Evolutionary conservation across 345 rosid species (phyloP).

Genomic region (Pistacia atlantica): DNA sequence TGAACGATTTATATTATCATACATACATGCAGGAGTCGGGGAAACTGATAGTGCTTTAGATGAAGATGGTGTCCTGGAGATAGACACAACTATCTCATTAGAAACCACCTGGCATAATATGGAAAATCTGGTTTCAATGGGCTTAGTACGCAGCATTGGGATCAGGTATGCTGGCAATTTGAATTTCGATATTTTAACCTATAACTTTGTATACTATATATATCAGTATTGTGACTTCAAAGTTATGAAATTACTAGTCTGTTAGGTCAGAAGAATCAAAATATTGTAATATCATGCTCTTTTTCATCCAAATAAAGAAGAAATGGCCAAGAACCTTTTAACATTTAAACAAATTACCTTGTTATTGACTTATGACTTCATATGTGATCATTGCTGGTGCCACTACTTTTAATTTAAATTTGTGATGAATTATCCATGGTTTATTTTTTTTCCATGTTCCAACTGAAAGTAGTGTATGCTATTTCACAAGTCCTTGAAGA

Average conservation of each 20-base stretch:
- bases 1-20: not conserved
- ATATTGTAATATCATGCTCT: not conserved
- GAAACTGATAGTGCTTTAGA: constrained; percentile 70
- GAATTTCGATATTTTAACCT: not conserved
- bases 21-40: constrained; percentile 61
- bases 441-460: not conserved
- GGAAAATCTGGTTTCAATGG: constrained; percentile 88
- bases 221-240: not conserved
- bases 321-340: not conserved
- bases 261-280: not conserved
- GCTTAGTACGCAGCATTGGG: constrained; percentile 87
- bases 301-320: not conserved
- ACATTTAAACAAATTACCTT: not conserved
- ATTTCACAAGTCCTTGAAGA: not conserved
- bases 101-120: constrained; percentile 90
- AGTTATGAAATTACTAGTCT: not conserved
- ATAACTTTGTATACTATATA: too few relatives aligned
- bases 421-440: not conserved
- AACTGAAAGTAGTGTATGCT: not conserved
- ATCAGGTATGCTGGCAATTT: constrained; percentile 47
- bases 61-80: constrained; percentile 76
- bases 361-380: not conserved
- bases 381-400: not conserved
- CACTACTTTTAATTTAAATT: too few relatives aligned
- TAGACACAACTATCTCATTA: constrained; percentile 75